Evolutionary conservation across 176 grass and related monocot species (phyloP).

Genomic region (Zea luxurians): DNA sequence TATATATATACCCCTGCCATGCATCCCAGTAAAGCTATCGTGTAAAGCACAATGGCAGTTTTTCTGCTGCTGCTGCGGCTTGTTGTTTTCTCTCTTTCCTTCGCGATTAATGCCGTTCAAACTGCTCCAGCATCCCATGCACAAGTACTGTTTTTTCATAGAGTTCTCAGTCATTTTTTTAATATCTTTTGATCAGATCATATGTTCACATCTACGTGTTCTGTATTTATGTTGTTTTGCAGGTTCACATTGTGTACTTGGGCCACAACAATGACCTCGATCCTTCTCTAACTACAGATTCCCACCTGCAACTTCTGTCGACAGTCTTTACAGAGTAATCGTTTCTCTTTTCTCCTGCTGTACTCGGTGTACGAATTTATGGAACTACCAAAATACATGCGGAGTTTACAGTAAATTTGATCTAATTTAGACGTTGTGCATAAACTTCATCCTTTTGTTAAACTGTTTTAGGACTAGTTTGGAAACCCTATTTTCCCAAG

Average conservation of each 20-base stretch:
- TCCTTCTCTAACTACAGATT: conserved; percentile 63
- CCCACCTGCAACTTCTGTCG: conserved; percentile 79
- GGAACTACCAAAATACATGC: not conserved
- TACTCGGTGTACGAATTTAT: conserved; percentile 3
- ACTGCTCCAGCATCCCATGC: conserved; percentile 41
- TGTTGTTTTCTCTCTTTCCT: conserved; percentile 52
- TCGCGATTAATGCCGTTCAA: conserved; percentile 45
- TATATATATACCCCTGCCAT: conserved; percentile 55
- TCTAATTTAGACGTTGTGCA: not conserved
- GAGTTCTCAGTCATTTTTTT: conserved; percentile 21
- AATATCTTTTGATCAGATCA: conserved; percentile 38
- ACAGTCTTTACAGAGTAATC: conserved; percentile 72
- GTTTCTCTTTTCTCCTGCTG: conserved; percentile 12
- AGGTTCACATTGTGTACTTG: conserved; percentile 97
- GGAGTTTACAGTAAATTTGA: conserved; percentile 7
- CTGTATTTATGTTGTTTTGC: conserved; percentile 44
- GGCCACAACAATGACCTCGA: conserved; percentile 59
- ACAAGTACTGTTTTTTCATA: conserved; percentile 38
- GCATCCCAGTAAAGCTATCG: conserved; percentile 38
- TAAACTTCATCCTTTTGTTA: not conserved
- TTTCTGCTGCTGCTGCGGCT: conserved; percentile 60
- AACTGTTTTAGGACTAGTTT: too few relatives aligned
- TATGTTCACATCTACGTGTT: conserved; percentile 20
- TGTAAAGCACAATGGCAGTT: conserved; percentile 73
- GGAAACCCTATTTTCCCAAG: too few relatives aligned